A percentile compares a stretch with the other conserved stretches of the same genome.
Conservation (phyloP, 306 rosid genomes). For the Cucurbita moschata region DNA sequence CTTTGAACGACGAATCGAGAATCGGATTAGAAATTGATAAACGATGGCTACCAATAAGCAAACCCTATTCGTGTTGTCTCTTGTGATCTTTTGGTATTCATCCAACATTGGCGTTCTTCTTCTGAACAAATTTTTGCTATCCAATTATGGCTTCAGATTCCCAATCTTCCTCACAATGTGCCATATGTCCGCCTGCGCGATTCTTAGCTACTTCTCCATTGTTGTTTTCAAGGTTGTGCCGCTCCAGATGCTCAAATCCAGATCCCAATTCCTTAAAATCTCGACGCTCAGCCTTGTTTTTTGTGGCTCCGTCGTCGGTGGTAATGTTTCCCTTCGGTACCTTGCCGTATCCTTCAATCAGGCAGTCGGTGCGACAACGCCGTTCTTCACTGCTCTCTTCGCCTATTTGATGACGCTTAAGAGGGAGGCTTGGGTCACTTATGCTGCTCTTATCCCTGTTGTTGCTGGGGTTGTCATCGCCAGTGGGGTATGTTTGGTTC, state of each 20-base stretch:
- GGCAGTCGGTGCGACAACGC: constrained; percentile 96
- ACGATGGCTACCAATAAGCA: constrained; percentile 31
- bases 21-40: neutral
- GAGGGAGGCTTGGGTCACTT: constrained; percentile 91
- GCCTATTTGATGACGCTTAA: constrained; percentile 74
- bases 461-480: constrained; percentile 98
- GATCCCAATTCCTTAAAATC: constrained; percentile 73
- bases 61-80: constrained; percentile 42
- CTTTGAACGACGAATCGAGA: constrained; percentile 4
- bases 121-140: constrained; percentile 77
- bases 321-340: constrained; percentile 77
- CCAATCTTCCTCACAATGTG: constrained; percentile 99
- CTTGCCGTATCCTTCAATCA: constrained; percentile 91
- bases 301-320: constrained; percentile 91
- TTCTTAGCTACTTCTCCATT: constrained; percentile 83
- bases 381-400: constrained; percentile 85
- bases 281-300: constrained; percentile 72
- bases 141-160: constrained; percentile 76
- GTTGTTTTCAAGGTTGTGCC: constrained; percentile 73
- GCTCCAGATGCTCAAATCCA: constrained; percentile 66
- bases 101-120: constrained; percentile 93
- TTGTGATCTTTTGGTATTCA: constrained; percentile 64
- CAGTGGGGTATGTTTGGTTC: constrained; percentile 61
- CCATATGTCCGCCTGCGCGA: constrained; percentile 88
- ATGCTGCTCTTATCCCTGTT: constrained; percentile 93